A percentile compares a stretch with the other conserved stretches of the same genome.
phyloP scores from a whole-genome alignment of 1,284 basidiomycete genomes.

The Ceratorhiza oryzae-sativae region DNA sequence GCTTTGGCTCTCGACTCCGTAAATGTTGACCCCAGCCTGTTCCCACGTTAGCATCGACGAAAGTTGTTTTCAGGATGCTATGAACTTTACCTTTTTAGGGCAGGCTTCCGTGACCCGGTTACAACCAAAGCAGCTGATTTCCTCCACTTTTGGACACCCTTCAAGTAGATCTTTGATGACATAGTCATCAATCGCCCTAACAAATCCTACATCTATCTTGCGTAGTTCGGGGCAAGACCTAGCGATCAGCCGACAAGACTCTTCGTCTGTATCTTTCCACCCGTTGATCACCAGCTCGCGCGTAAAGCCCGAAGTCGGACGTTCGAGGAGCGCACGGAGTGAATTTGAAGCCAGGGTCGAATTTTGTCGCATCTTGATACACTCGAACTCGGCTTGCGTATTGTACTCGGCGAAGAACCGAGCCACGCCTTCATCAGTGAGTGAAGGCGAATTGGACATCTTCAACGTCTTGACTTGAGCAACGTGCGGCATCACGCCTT shows the following conservation, averaged over 20 bases:
- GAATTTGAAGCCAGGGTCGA: constrained; percentile 63
- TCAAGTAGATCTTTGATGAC: constrained; percentile 76
- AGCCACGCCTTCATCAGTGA: constrained; percentile 74
- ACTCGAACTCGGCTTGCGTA: constrained; percentile 46
- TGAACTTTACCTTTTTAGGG: constrained; percentile 58
- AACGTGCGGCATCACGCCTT: constrained; percentile 67
- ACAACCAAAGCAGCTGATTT: constrained; percentile 76
- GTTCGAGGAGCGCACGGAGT: constrained; percentile 69
- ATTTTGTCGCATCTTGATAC: constrained; percentile 63
- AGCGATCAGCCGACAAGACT: constrained; percentile 64
- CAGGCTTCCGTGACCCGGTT: constrained; percentile 66
- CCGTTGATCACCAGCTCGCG: constrained; percentile 74
- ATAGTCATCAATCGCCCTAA: constrained; percentile 84
- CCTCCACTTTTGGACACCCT: constrained; percentile 56
- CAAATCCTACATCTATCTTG: constrained; percentile 86
- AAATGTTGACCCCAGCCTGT: constrained; percentile 44
- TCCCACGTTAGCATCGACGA: not conserved
- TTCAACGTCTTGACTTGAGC: constrained; percentile 62
- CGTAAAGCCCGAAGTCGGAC: constrained; percentile 71
- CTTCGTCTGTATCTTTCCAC: constrained; percentile 69
- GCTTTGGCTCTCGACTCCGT: constrained; percentile 45
- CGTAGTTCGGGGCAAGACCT: constrained; percentile 59
- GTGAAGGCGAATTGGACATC: constrained; percentile 64
- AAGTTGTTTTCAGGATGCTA: not conserved
- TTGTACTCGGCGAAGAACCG: constrained; percentile 64